Conservation (phyloP, 2,329 filamentous ascomycete genomes). For the Colletotrichum musicola region DNA sequence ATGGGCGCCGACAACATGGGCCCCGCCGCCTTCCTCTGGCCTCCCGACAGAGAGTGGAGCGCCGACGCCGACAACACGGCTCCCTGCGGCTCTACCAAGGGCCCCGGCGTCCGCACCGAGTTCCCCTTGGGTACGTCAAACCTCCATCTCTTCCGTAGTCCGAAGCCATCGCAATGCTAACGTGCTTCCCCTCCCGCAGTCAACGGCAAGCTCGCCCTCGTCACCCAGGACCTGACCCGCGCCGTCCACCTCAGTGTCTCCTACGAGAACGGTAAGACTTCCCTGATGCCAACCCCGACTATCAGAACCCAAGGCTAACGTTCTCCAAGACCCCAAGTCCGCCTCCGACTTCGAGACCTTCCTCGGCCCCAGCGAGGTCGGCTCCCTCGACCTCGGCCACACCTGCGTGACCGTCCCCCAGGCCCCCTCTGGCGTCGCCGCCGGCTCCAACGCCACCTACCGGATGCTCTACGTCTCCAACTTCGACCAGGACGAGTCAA, state of each 20-base stretch:
- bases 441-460: conserved; percentile 61
- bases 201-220: conserved; percentile 66
- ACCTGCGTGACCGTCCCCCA: conserved; percentile 57
- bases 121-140: conserved; percentile 65
- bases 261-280: conserved; percentile 59
- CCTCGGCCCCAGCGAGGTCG: conserved; percentile 50
- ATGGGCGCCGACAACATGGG: conserved; percentile 54
- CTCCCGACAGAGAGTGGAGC: conserved; percentile 67
- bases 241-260: conserved; percentile 67
- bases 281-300: neutral
- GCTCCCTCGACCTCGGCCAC: conserved; percentile 58
- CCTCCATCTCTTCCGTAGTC: neutral
- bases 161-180: neutral
- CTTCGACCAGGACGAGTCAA: conserved; percentile 53
- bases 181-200: conserved; percentile 49
- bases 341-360: conserved; percentile 56
- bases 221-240: conserved; percentile 69
- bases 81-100: conserved; percentile 67
- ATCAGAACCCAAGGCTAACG: neutral
- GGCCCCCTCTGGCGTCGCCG: conserved; percentile 48
- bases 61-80: conserved; percentile 66
- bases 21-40: conserved; percentile 71
- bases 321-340: conserved; percentile 51
- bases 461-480: conserved; percentile 62
- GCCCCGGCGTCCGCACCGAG: conserved; percentile 62